phyloP scores from a whole-genome alignment of 352 stramenopile genomes.

The Phytophthora fragariae region DNA sequence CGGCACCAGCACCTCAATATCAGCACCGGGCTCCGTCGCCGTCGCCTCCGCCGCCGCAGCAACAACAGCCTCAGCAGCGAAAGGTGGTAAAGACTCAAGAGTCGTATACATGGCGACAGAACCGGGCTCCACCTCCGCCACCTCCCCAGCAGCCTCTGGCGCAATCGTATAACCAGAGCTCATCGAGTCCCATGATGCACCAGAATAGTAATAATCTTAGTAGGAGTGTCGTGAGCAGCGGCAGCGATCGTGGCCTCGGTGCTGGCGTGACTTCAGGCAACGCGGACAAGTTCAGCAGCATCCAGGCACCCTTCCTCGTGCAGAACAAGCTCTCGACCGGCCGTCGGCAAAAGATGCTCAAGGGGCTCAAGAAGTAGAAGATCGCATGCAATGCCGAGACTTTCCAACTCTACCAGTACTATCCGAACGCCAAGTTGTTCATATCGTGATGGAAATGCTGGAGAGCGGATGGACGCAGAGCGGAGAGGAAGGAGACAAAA shows the following conservation, averaged over 20 bases:
- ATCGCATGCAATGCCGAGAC: conserved; percentile 21
- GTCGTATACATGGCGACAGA: conserved; percentile 76
- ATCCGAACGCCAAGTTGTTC: conserved; percentile 32
- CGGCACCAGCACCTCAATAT: conserved; percentile 29
- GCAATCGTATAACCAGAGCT: conserved; percentile 52
- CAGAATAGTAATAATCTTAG: conserved; percentile 68
- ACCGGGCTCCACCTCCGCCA: conserved; percentile 44
- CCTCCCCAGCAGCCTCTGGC: conserved; percentile 34
- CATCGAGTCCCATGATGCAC: conserved; percentile 40
- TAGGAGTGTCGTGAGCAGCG: conserved; percentile 59
- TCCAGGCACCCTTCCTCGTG: conserved; percentile 86
- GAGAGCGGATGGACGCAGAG: conserved; percentile 18
- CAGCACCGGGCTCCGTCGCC: conserved; percentile 36
- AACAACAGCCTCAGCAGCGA: conserved; percentile 30
- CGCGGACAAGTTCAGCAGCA: conserved; percentile 88
- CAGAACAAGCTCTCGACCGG: conserved; percentile 89
- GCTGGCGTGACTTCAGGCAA: conserved; percentile 48
- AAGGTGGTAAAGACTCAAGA: conserved; percentile 54
- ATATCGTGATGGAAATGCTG: conserved; percentile 26
- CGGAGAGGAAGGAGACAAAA: conserved; percentile 35
- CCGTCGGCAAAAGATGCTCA: conserved; percentile 89
- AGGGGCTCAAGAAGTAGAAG: conserved; percentile 88
- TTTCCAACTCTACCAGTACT: conserved; percentile 10
- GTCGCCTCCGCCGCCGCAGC: conserved; percentile 16
- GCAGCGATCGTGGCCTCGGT: conserved; percentile 51